phyloP scores from a whole-genome alignment of 2,329 filamentous ascomycete genomes.

The Aureobasidium sp. region DNA sequence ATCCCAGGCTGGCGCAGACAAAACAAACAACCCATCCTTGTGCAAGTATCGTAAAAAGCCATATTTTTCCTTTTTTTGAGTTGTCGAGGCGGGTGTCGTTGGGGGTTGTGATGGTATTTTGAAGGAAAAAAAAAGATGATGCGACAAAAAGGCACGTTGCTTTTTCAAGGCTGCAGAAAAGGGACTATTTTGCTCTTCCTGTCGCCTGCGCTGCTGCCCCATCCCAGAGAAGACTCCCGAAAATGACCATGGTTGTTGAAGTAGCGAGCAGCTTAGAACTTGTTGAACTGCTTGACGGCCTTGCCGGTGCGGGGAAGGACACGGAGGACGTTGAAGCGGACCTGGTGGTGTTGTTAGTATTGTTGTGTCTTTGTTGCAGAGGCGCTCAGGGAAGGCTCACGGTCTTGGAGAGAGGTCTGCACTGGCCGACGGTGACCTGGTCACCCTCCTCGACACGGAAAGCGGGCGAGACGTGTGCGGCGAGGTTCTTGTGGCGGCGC shows the following conservation, averaged over 20 bases:
- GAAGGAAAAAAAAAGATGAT: conserved; percentile 5
- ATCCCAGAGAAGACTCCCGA: conserved; percentile 17
- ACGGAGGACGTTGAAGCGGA: conserved; percentile 99
- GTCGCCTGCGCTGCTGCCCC: conserved; percentile 1
- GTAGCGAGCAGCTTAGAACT: conserved; percentile 65
- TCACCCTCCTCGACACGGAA: conserved; percentile 99
- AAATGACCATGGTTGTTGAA: conserved; percentile 15
- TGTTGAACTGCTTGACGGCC: conserved; percentile 94
- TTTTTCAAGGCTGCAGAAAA: conserved; percentile 13
- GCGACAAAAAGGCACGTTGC: conserved; percentile 10
- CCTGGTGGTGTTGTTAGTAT: conserved; percentile 43
- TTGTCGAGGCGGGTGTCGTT: neutral
- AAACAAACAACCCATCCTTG: neutral
- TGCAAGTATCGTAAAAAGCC: conserved; percentile 12
- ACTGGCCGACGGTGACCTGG: conserved; percentile 98
- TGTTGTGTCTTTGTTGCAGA: neutral
- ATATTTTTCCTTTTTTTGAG: conserved; percentile 4
- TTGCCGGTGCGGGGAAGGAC: conserved; percentile 97
- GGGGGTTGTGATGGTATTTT: conserved; percentile 9
- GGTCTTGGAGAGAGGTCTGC: conserved; percentile 98
- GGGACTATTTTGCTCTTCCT: conserved; percentile 9
- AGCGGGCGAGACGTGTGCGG: conserved; percentile 96
- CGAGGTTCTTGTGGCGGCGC: conserved; percentile 99
- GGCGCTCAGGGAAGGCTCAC: conserved; percentile 49
- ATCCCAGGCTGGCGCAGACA: neutral